These are phyloP conservation scores for Penicillium sp. DNA, from an alignment of 2,329 filamentous ascomycete species.

Conservation along the genomic window DNA sequence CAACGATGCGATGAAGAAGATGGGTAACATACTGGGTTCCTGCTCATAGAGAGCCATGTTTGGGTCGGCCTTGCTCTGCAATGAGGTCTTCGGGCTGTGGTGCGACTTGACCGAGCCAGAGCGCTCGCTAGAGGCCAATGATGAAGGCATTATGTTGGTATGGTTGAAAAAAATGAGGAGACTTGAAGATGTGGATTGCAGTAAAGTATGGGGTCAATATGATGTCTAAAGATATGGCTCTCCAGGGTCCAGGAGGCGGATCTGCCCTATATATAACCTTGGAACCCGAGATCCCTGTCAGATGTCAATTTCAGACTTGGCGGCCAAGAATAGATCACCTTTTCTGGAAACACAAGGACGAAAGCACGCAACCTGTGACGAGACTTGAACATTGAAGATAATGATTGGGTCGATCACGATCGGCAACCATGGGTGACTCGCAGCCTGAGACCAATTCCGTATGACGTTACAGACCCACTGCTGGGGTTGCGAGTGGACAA, in stretches of 20 bases:
- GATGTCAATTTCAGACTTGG: background rate
- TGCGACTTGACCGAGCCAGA: slow-evolving; percentile 27
- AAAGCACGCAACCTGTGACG: slow-evolving; percentile 25
- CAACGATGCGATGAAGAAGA: too few species aligned
- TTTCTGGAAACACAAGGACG: background rate
- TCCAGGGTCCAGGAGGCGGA: background rate
- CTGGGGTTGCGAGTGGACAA: slow-evolving; percentile 11
- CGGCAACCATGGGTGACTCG: slow-evolving; percentile 8
- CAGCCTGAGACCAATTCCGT: slow-evolving; percentile 8
- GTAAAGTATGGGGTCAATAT: background rate
- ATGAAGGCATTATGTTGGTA: slow-evolving; percentile 19
- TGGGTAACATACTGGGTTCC: slow-evolving; percentile 70
- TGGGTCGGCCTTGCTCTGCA: slow-evolving; percentile 82
- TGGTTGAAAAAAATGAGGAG: background rate
- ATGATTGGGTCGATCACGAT: slow-evolving; percentile 22
- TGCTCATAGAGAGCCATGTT: slow-evolving; percentile 80
- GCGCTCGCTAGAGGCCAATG: slow-evolving; percentile 25
- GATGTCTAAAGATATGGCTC: background rate
- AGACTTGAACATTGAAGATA: slow-evolving; percentile 6
- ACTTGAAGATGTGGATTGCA: background rate
- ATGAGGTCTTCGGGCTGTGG: slow-evolving; percentile 24
- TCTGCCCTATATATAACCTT: slow-evolving; percentile 8
- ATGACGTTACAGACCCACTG: slow-evolving; percentile 20
- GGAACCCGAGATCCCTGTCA: background rate
- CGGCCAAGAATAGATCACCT: slow-evolving; percentile 22